Evolutionary conservation across 495 filamentous ascomycete species (phyloP).

Genomic region (Aspergillus cristatus): DNA sequence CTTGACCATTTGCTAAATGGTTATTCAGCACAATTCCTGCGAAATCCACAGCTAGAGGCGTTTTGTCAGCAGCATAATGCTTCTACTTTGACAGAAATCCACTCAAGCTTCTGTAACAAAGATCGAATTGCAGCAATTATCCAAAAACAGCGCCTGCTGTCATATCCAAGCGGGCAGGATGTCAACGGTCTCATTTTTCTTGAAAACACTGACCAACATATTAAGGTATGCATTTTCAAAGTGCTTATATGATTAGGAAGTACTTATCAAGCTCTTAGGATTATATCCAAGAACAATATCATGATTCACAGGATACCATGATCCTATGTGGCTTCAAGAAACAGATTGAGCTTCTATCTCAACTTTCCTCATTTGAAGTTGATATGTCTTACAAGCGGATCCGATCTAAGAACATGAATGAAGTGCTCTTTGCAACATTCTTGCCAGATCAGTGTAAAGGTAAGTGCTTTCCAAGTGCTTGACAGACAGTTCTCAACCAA

Average conservation of each 20-base stretch:
- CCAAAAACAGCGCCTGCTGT: slow-evolving; percentile 4
- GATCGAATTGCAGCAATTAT: slow-evolving; percentile 6
- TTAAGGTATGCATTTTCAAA: slow-evolving; percentile 1
- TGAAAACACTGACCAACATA: background rate
- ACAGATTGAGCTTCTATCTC: background rate
- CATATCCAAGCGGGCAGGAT: slow-evolving; percentile 4
- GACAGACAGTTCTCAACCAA: no score
- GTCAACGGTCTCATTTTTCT: slow-evolving; percentile 4
- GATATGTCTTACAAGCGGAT: background rate
- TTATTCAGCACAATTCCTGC: slow-evolving; percentile 6
- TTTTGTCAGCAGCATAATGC: slow-evolving; percentile 6
- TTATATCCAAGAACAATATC: background rate
- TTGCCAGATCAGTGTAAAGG: background rate
- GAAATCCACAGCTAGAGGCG: slow-evolving; percentile 4
- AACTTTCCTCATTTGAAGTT: background rate
- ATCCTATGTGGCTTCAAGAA: background rate
- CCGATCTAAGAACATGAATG: background rate
- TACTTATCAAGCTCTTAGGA: background rate
- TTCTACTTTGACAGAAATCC: slow-evolving; percentile 4
- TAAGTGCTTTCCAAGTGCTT: slow-evolving; percentile 1
- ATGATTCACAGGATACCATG: background rate
- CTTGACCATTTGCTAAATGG: background rate
- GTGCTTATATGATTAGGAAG: background rate
- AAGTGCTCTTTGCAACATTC: background rate
- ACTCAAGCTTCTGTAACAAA: slow-evolving; percentile 5